Evolutionary conservation across 139 green algal species (phyloP).

Genomic region (Pseudopediastrum boryanum): DNA sequence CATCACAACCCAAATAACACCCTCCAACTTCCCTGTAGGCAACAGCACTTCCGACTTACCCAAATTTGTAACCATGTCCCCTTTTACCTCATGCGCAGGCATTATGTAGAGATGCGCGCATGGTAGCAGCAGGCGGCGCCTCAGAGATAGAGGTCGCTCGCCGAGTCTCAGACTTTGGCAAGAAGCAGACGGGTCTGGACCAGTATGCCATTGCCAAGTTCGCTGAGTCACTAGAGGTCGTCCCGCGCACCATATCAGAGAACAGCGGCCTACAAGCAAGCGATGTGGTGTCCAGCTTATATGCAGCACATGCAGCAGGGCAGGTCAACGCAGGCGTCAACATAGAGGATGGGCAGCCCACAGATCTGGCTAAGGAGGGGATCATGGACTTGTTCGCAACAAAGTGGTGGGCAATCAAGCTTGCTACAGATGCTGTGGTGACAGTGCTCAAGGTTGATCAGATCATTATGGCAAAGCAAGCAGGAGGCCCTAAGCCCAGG

Average conservation of each 20-base stretch:
- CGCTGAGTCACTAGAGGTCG: slow-evolving; percentile 92
- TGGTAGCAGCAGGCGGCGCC: slow-evolving; percentile 85
- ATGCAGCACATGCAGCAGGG: slow-evolving; percentile 86
- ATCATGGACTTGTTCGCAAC: slow-evolving; percentile 81
- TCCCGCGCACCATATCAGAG: slow-evolving; percentile 92
- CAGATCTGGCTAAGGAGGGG: slow-evolving; percentile 67
- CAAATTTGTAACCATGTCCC: too few relatives aligned
- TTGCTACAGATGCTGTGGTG: slow-evolving; percentile 88
- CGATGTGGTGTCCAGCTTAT: slow-evolving; percentile 79
- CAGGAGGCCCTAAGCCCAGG: slow-evolving; percentile 80
- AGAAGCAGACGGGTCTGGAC: slow-evolving; percentile 91
- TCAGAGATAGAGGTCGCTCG: slow-evolving; percentile 90
- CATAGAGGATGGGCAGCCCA: slow-evolving; percentile 75
- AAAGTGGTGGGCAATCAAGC: slow-evolving; percentile 97
- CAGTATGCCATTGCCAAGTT: slow-evolving; percentile 97
- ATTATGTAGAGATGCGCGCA: slow-evolving; percentile 80
- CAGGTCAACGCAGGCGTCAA: slow-evolving; percentile 79
- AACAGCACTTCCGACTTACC: too few relatives aligned
- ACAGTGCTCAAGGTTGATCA: slow-evolving; percentile 98
- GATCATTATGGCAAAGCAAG: slow-evolving; percentile 97
- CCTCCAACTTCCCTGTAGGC: too few relatives aligned
- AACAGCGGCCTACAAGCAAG: slow-evolving; percentile 78
- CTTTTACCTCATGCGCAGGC: too few relatives aligned
- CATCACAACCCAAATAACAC: too few relatives aligned
- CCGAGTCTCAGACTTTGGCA: slow-evolving; percentile 65